A percentile compares a stretch with the other conserved stretches of the same genome.
phyloP scores from a whole-genome alignment of 2,329 filamentous ascomycete genomes.

The Paramyrothecium roridum region DNA sequence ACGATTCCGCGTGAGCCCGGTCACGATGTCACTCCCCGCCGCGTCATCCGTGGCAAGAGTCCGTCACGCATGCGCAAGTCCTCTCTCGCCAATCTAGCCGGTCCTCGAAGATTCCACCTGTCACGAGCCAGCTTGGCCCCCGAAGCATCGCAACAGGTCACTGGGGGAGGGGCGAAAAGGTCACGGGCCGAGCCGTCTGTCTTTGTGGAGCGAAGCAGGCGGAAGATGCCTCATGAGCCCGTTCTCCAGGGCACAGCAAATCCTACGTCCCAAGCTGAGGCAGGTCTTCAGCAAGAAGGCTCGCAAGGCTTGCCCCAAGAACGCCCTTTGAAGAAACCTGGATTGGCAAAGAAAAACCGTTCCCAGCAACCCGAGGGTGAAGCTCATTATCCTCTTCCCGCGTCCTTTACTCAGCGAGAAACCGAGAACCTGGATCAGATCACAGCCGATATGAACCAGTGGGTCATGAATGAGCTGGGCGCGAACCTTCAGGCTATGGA shows the following conservation, averaged over 20 bases:
- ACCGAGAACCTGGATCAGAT: constrained; percentile 46
- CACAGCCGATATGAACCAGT: constrained; percentile 54
- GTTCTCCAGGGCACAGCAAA: not conserved
- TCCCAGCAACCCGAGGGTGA: constrained; percentile 15
- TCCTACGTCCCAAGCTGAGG: constrained; percentile 8
- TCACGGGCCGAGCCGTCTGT: constrained; percentile 41
- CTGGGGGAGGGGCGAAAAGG: constrained; percentile 36
- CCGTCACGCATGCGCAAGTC: constrained; percentile 8
- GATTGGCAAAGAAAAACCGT: constrained; percentile 20
- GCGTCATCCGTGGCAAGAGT: not conserved
- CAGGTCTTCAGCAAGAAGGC: not conserved
- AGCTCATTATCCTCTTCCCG: constrained; percentile 24
- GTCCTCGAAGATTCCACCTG: constrained; percentile 54
- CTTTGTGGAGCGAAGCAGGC: constrained; percentile 52
- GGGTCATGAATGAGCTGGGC: constrained; percentile 56
- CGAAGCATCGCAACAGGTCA: constrained; percentile 11
- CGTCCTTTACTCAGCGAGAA: constrained; percentile 28
- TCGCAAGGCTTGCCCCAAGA: constrained; percentile 10
- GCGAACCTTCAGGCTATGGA: constrained; percentile 48
- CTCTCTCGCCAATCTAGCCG: constrained; percentile 13
- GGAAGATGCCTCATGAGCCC: constrained; percentile 24
- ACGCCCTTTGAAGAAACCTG: constrained; percentile 30
- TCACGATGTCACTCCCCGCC: not conserved
- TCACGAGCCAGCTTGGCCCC: constrained; percentile 43
- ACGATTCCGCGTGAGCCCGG: constrained; percentile 4